Conservation (phyloP, 805 yeast genomes). For the Candida ortonii region DNA sequence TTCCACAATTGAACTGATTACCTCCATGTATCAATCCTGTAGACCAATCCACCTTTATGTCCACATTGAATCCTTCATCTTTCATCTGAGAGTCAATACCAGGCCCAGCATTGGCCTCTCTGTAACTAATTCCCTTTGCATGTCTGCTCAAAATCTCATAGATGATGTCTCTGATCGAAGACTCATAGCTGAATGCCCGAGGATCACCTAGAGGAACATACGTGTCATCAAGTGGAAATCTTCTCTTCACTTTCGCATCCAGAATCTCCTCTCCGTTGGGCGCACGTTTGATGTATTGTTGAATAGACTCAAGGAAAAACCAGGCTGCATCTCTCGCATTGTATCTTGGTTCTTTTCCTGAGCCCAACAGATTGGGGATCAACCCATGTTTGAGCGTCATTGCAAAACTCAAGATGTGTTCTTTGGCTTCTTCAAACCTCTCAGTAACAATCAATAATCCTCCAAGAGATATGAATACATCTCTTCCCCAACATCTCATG, state of each 20-base stretch:
- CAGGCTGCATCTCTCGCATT: conserved; percentile 97
- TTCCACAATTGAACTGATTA: conserved; percentile 89
- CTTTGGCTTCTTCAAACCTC: conserved; percentile 72
- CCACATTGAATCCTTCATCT: conserved; percentile 87
- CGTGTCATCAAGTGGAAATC: conserved; percentile 81
- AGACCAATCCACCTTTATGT: conserved; percentile 77
- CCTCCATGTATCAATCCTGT: conserved; percentile 92
- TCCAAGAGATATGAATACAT: conserved; percentile 82
- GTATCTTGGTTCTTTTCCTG: conserved; percentile 90
- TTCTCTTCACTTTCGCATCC: conserved; percentile 68
- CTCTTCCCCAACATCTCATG: conserved; percentile 99
- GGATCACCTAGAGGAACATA: conserved; percentile 68
- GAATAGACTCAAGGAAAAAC: conserved; percentile 88
- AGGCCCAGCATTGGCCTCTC: conserved; percentile 95
- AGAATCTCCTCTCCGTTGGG: conserved; percentile 70
- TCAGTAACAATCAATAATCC: conserved; percentile 80
- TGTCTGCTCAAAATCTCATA: conserved; percentile 85
- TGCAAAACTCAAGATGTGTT: conserved; percentile 83
- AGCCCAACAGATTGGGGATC: conserved; percentile 88
- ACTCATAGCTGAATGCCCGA: conserved; percentile 69
- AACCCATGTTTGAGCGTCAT: conserved; percentile 91
- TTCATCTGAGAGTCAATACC: conserved; percentile 87
- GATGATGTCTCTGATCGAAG: conserved; percentile 70
- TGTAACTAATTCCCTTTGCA: conserved; percentile 79
- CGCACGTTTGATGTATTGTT: conserved; percentile 67